Conservation (phyloP, 192 early-diverging fungal genomes). For the Backusella liffmaniae region DNA sequence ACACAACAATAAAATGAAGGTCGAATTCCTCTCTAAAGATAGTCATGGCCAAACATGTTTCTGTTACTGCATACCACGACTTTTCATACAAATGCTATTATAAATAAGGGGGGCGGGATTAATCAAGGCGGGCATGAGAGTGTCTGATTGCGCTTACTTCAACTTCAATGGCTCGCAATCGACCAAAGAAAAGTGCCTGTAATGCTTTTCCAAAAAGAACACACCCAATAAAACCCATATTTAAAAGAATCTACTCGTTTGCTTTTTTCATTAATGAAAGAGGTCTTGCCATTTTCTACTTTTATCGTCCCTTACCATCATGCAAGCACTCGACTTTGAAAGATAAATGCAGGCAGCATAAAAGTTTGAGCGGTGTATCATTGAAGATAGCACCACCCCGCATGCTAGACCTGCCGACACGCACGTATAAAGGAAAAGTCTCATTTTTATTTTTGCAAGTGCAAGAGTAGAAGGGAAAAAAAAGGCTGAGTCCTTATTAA, state of each 20-base stretch:
- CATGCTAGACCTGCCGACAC: constrained; percentile 63
- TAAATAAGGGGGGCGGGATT: background rate
- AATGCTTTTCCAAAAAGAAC: constrained; percentile 77
- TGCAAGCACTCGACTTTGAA: constrained; percentile 80
- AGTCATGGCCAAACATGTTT: constrained; percentile 95
- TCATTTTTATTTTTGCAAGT: constrained; percentile 26
- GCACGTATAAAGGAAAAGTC: constrained; percentile 69
- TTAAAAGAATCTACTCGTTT: constrained; percentile 53
- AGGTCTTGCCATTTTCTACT: background rate
- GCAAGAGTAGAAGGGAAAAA: background rate
- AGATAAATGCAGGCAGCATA: constrained; percentile 90
- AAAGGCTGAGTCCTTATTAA: background rate
- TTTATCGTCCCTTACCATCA: constrained; percentile 64
- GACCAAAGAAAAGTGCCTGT: constrained; percentile 88
- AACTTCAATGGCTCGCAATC: constrained; percentile 87
- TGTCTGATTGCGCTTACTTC: constrained; percentile 54
- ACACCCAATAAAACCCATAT: constrained; percentile 53
- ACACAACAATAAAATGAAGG: constrained; percentile 76
- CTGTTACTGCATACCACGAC: constrained; percentile 96
- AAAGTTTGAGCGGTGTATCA: constrained; percentile 76
- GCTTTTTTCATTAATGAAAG: background rate
- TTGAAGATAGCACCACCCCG: constrained; percentile 61
- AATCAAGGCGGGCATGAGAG: background rate
- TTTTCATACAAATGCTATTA: constrained; percentile 92
- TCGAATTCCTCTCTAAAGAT: constrained; percentile 96